Evolutionary conservation across 2,329 filamentous ascomycete species (phyloP).

Genomic region (Verticillium isaacii): DNA sequence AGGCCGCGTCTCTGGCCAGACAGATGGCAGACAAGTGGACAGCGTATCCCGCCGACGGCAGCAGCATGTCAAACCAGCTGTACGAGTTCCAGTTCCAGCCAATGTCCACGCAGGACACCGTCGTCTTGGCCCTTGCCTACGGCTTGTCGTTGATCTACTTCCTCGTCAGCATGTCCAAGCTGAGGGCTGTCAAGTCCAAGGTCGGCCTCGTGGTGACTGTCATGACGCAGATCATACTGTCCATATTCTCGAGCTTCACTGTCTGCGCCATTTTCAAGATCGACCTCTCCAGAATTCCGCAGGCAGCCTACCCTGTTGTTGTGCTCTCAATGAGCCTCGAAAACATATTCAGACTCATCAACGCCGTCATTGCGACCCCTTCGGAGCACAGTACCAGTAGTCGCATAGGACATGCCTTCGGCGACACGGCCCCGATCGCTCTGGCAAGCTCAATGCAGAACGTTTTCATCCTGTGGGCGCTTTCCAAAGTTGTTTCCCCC

Average conservation of each 20-base stretch:
- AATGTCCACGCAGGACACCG: slow-evolving; percentile 61
- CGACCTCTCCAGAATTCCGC: slow-evolving; percentile 69
- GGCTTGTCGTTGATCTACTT: slow-evolving; percentile 60
- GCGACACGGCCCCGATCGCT: slow-evolving; percentile 66
- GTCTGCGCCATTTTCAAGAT: slow-evolving; percentile 72
- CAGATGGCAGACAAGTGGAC: slow-evolving; percentile 53
- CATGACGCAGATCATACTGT: slow-evolving; percentile 63
- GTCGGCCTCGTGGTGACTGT: slow-evolving; percentile 68
- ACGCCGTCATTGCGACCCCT: slow-evolving; percentile 69
- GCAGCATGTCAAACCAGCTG: slow-evolving; percentile 50
- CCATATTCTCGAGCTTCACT: slow-evolving; percentile 74
- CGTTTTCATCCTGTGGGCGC: slow-evolving; percentile 56
- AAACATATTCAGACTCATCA: slow-evolving; percentile 74
- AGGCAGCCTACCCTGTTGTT: slow-evolving; percentile 71
- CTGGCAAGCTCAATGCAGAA: slow-evolving; percentile 66
- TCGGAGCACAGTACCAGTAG: slow-evolving; percentile 62
- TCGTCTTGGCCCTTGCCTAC: slow-evolving; percentile 63
- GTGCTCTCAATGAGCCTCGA: slow-evolving; percentile 72
- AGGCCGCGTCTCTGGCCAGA: slow-evolving; percentile 46
- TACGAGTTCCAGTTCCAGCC: slow-evolving; percentile 78
- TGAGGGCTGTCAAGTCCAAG: slow-evolving; percentile 72
- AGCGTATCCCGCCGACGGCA: slow-evolving; percentile 58
- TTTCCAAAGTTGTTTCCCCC: slow-evolving; percentile 64
- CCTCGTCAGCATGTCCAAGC: slow-evolving; percentile 59
- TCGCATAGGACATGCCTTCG: slow-evolving; percentile 69